These are phyloP conservation scores for Abrus precatorius DNA, from an alignment of 306 rosid species.

Conservation along the genomic window DNA sequence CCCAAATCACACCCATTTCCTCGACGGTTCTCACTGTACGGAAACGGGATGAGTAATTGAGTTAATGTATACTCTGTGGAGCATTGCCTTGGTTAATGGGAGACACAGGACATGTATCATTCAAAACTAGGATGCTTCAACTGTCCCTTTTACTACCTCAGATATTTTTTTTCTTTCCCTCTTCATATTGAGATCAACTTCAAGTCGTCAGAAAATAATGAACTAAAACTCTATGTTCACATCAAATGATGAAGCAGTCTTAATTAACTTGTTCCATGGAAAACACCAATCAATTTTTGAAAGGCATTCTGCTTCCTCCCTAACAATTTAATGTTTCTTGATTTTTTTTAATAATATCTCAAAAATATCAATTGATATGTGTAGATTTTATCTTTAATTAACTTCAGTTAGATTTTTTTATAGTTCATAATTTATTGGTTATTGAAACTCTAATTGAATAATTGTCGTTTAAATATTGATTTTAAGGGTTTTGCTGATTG, in stretches of 20 bases:
- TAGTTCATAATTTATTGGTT: background rate
- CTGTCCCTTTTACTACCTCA: background rate
- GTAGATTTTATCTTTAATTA: background rate
- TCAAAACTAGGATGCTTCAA: background rate
- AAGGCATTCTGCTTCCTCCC: background rate
- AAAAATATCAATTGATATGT: background rate
- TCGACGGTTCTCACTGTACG: background rate
- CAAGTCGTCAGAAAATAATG: background rate
- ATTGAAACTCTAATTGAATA: background rate
- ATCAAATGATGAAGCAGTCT: background rate
- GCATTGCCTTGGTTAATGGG: conserved; percentile 40
- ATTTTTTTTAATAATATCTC: background rate
- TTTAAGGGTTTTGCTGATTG: too few species aligned
- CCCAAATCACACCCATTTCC: conserved; percentile 17
- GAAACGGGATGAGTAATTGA: background rate
- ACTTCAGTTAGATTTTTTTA: background rate
- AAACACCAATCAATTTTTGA: conserved; percentile 12
- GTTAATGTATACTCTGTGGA: conserved; percentile 6
- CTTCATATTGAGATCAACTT: background rate
- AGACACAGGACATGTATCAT: conserved; percentile 9
- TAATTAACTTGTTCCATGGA: background rate
- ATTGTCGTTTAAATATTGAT: too few species aligned
- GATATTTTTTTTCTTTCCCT: background rate
- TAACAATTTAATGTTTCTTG: background rate
- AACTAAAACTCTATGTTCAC: background rate